A percentile compares a stretch with the other conserved stretches of the same genome.
phyloP scores from a whole-genome alignment of 2,329 filamentous ascomycete species.

The Didymosphaeria variabile region DNA sequence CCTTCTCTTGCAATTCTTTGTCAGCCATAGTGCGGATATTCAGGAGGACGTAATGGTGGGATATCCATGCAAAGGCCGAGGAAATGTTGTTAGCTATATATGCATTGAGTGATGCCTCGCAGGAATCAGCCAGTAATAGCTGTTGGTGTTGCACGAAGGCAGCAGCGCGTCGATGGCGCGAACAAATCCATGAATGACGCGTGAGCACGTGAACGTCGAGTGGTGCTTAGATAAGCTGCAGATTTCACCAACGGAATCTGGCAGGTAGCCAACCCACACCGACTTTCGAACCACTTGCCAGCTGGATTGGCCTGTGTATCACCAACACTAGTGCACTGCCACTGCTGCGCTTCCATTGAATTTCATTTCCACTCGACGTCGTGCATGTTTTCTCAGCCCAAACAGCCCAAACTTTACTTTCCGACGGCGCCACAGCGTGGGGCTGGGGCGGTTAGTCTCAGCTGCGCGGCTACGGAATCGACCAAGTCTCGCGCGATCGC shows the following conservation, averaged over 20 bases:
- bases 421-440: slow-evolving; percentile 1
- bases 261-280: not conserved
- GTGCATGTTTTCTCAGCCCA: not conserved
- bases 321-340: not conserved
- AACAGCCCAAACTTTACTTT: slow-evolving; percentile 6
- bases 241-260: no score
- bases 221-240: not conserved
- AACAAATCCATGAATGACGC: slow-evolving; percentile 1
- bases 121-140: slow-evolving; percentile 8
- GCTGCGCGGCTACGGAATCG: not conserved
- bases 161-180: slow-evolving; percentile 18
- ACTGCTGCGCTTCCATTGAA: slow-evolving; percentile 1
- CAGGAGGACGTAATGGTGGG: not conserved
- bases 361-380: slow-evolving; percentile 8
- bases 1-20: slow-evolving; percentile 36
- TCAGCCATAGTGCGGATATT: slow-evolving; percentile 29
- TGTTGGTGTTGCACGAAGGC: slow-evolving; percentile 14
- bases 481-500: not conserved
- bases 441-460: not conserved
- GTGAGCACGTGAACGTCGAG: slow-evolving; percentile 12
- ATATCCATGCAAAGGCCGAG: not conserved
- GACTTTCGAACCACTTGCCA: not conserved
- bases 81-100: not conserved
- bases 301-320: not conserved
- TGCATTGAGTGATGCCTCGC: not conserved